phyloP scores from a whole-genome alignment of 2,329 filamentous ascomycete species.

The Colletotrichum limetticola region DNA sequence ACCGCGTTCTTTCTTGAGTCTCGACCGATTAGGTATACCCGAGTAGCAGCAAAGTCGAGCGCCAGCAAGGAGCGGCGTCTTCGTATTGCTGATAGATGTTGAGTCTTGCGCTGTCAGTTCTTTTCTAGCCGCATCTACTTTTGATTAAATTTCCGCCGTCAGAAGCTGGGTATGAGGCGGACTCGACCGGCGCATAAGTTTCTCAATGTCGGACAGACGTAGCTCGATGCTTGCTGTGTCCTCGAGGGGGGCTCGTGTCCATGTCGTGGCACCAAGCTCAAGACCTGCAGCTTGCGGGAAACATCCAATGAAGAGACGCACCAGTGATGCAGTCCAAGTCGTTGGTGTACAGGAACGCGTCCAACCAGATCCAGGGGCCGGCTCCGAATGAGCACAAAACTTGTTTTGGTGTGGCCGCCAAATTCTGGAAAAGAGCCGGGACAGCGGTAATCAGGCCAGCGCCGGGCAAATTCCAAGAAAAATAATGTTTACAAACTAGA shows the following conservation, averaged over 20 bases:
- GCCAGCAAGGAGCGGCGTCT: not conserved
- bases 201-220: slow-evolving; percentile 5
- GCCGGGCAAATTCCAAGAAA: slow-evolving; percentile 3
- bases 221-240: slow-evolving; percentile 7
- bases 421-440: not conserved
- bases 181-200: not conserved
- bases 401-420: slow-evolving; percentile 21
- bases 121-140: slow-evolving; percentile 10
- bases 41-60: not conserved
- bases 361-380: slow-evolving; percentile 16
- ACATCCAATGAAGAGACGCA: slow-evolving; percentile 16
- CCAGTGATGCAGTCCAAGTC: slow-evolving; percentile 11
- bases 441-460: not conserved
- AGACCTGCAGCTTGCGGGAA: slow-evolving; percentile 13
- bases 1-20: not conserved
- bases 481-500: not conserved
- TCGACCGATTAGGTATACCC: not conserved
- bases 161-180: not conserved
- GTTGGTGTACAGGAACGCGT: slow-evolving; percentile 33
- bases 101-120: not conserved
- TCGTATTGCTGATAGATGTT: not conserved
- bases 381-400: slow-evolving; percentile 23
- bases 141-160: not conserved
- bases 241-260: slow-evolving; percentile 30
- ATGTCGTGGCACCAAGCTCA: slow-evolving; percentile 26